Percentiles rank a stretch among this genome's conserved stretches.
Evolutionary conservation across 495 filamentous ascomycete genomes (phyloP).

Genomic region (Poronia punctata): DNA sequence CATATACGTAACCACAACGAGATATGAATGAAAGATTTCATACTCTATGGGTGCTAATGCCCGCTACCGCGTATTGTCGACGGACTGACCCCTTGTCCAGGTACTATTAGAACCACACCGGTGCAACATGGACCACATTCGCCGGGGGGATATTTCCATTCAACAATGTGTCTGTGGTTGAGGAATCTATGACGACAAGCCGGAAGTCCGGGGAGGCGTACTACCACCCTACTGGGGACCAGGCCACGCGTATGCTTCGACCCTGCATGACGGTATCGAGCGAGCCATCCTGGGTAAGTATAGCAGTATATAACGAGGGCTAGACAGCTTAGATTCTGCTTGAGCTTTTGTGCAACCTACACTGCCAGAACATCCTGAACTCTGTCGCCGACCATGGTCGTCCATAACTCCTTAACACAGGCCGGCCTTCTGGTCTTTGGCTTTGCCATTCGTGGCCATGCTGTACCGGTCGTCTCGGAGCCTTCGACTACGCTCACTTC

Average conservation of each 20-base stretch:
- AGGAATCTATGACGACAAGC: conserved; percentile 9
- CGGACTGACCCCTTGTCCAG: too few relatives aligned
- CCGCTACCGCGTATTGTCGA: too few relatives aligned
- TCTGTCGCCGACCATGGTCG: conserved; percentile 15
- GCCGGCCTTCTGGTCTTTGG: conserved; percentile 17
- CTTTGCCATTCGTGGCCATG: conserved; percentile 14
- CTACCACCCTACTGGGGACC: too few relatives aligned
- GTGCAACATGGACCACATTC: too few relatives aligned
- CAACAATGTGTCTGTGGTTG: not conserved
- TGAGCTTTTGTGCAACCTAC: not conserved
- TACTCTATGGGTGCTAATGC: not conserved
- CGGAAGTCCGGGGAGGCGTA: not conserved
- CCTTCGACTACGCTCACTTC: conserved; percentile 29
- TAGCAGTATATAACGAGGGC: not conserved
- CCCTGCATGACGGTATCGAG: not conserved
- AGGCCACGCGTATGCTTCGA: not conserved
- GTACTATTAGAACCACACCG: too few relatives aligned
- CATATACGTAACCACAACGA: conserved; percentile 4
- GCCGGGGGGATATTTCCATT: not conserved
- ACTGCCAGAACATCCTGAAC: not conserved
- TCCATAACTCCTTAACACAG: conserved; percentile 10
- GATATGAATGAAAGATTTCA: too few relatives aligned
- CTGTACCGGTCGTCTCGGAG: conserved; percentile 30
- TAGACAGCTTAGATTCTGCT: not conserved
- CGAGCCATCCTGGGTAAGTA: not conserved